Evolutionary conservation across 2,329 filamentous ascomycete genomes (phyloP), one percentile per base, ranked within the genome.

Genomic region (Thielaviopsis euricoi): DNA sequence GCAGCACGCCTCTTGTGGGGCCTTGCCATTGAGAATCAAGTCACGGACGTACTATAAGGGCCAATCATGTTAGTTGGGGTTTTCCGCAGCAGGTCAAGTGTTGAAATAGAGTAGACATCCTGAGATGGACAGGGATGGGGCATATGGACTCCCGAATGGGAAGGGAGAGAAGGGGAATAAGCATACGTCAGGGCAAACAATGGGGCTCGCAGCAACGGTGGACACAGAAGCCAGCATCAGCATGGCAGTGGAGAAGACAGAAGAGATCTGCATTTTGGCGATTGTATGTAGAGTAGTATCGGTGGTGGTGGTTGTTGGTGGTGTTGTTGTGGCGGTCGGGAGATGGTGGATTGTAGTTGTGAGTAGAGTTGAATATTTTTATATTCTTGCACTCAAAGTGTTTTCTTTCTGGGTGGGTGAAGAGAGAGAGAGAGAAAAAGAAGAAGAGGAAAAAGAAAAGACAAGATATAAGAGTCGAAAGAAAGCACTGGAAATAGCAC

Each of bases 1-100:
- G 65, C 77, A 80, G 66, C 77, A 79, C 13, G 67, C 72, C 26
- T 76, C 73, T n/a, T 74, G 70, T 21, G 71, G 69, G 60, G 76
- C 68, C 26, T 71, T 65, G 56, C 76, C 75, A 26, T 67, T 72
- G 52, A 79, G 71, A 46, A 79, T 79, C 15, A 66, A 64, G 62
- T 74, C 73, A 56, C 70, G 53, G 15, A 61, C 19, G 15, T 59
- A 49, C 61, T 62, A 52, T 26, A 51, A 12, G 7, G 13, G 19
- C 33, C 6, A 29, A 21, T n/a, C 21, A 15, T 29, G 10, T 43
- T 21, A 51, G 57, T 61, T 25, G 49, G 49, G 12, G 5, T 5
- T 33, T 21, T 15, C 64, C 60, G n/a, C n/a, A n/a, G n/a, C n/a
- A n/a, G n/a, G n/a, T 69, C 71, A n/a, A 19, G 48, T 12, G 13